phyloP scores from a whole-genome alignment of 352 stramenopile genomes.

The Pythium brachiatum region DNA sequence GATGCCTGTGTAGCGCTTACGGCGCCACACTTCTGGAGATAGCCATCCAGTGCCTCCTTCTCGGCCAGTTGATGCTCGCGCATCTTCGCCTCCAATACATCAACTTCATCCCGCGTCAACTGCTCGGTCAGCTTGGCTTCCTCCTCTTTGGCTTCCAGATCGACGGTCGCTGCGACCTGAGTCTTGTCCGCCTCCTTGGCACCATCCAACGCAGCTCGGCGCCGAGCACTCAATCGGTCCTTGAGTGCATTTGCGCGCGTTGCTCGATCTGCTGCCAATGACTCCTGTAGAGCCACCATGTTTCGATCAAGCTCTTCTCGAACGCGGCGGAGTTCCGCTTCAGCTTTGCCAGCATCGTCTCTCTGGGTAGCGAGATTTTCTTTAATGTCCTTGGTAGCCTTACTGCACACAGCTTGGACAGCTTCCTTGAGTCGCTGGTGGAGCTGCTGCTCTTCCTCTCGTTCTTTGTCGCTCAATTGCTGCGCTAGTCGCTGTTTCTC shows the following conservation, averaged over 20 bases:
- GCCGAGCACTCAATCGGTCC: constrained; percentile 24
- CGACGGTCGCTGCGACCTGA: background rate
- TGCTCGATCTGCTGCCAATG: constrained; percentile 7
- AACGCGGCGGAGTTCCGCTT: constrained; percentile 13
- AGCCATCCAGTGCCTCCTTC: background rate
- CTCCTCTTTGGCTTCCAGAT: background rate
- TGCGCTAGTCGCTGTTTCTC: constrained; percentile 10
- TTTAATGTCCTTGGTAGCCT: background rate
- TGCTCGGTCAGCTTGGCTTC: background rate
- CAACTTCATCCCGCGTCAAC: background rate
- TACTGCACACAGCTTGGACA: background rate
- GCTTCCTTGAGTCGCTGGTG: constrained; percentile 2
- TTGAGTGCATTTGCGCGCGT: constrained; percentile 18
- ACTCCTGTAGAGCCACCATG: background rate
- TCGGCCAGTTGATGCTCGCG: background rate
- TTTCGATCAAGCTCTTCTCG: constrained; percentile 7
- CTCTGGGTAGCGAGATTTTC: constrained; percentile 8
- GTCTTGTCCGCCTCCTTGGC: background rate
- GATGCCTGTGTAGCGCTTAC: background rate
- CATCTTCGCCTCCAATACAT: background rate
- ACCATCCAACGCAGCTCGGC: background rate
- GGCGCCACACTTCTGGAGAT: background rate
- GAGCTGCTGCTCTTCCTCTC: constrained; percentile 13
- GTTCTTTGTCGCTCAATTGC: background rate
- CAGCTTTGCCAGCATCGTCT: background rate